Conservation (phyloP, 495 filamentous ascomycete genomes). For the Hypoxylon lienhwacheense region DNA sequence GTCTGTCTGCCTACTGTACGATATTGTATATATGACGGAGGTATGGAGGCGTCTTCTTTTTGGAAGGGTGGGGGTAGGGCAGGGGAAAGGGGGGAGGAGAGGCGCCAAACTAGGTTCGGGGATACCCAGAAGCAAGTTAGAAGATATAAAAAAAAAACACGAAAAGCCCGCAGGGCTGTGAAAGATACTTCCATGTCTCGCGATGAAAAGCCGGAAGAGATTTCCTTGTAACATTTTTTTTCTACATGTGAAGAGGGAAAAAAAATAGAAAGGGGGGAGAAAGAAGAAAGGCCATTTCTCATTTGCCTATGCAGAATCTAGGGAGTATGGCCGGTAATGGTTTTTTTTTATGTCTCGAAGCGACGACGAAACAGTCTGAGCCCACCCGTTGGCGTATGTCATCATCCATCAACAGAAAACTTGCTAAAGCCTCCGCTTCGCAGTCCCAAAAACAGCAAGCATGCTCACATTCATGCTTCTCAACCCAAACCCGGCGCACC, state of each 20-base stretch:
- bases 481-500: slow-evolving; percentile 6
- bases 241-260: slow-evolving; percentile 28
- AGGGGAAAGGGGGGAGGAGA: background rate
- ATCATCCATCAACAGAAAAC: slow-evolving; percentile 25
- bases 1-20: too few species aligned
- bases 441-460: slow-evolving; percentile 17
- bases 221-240: slow-evolving; percentile 19
- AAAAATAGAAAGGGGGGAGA: slow-evolving; percentile 20
- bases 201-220: slow-evolving; percentile 2
- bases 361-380: slow-evolving; percentile 23
- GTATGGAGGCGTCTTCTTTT: slow-evolving; percentile 19
- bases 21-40: slow-evolving; percentile 31
- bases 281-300: slow-evolving; percentile 18
- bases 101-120: slow-evolving; percentile 22
- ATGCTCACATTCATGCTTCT: slow-evolving; percentile 10
- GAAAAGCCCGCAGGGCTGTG: slow-evolving; percentile 27
- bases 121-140: slow-evolving; percentile 34
- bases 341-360: slow-evolving; percentile 22
- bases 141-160: too few species aligned
- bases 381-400: slow-evolving; percentile 13
- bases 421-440: slow-evolving; percentile 24
- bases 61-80: too few species aligned
- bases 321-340: slow-evolving; percentile 10
- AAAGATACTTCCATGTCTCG: slow-evolving; percentile 13
- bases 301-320: slow-evolving; percentile 44